Percentiles rank a stretch among this genome's conserved stretches.
These are phyloP conservation scores for Sesbania bispinosa DNA, from an alignment of 306 rosid species.

Conservation along the genomic window DNA sequence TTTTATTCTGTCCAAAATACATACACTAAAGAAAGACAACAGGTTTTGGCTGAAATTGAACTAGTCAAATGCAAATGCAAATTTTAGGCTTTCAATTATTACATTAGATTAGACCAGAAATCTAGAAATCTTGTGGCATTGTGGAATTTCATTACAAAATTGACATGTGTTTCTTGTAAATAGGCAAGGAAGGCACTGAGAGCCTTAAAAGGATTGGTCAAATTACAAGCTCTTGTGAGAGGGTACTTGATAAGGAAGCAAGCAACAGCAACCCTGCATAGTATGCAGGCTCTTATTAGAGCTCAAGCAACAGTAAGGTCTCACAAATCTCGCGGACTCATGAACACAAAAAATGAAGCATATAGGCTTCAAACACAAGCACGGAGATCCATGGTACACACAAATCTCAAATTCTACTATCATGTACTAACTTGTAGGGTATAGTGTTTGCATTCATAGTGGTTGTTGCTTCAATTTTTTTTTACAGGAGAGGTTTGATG, in stretches of 20 bases:
- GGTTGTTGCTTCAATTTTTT: not conserved
- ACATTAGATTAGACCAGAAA: not conserved
- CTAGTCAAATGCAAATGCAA: conserved; percentile 1
- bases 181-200: conserved; percentile 92
- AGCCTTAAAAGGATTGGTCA: conserved; percentile 89
- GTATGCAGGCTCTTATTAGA: conserved; percentile 94
- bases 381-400: conserved; percentile 65
- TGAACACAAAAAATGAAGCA: conserved; percentile 31
- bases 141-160: not conserved
- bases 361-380: conserved; percentile 48
- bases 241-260: conserved; percentile 88
- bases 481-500: conserved; percentile 75
- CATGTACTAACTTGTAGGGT: not conserved
- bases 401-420: conserved; percentile 12
- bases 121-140: not conserved
- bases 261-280: conserved; percentile 73
- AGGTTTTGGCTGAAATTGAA: not conserved
- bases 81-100: not conserved
- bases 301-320: conserved; percentile 90
- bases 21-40: not conserved
- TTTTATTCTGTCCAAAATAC: too few species aligned
- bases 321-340: conserved; percentile 48
- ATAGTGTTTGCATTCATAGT: not conserved
- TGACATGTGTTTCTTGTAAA: not conserved
- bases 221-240: conserved; percentile 83